A percentile compares a stretch with the other conserved stretches of the same genome.
Evolutionary conservation across 345 rosid species (phyloP).

Genomic region (Carallia brachiata): DNA sequence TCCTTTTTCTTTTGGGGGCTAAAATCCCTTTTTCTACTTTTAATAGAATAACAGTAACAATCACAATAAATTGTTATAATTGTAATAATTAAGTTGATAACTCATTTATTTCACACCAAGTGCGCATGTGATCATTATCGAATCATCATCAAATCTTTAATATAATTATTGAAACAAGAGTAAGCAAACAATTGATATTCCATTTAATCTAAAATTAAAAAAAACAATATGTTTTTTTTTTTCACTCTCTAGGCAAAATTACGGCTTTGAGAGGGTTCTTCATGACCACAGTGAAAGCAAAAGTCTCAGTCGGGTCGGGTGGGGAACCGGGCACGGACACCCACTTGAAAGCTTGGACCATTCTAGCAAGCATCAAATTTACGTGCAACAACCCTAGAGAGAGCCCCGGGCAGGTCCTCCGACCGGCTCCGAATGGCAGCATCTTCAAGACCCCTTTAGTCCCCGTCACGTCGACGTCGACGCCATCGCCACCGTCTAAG

Average conservation of each 20-base stretch:
- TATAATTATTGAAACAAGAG: too few species aligned
- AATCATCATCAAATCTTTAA: too few species aligned
- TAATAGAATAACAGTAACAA: too few species aligned
- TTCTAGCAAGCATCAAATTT: slow-evolving; percentile 69
- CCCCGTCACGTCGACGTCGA: slow-evolving; percentile 23
- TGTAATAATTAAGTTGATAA: too few species aligned
- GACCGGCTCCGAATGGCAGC: slow-evolving; percentile 28
- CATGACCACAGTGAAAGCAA: slow-evolving; percentile 91
- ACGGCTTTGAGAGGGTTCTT: slow-evolving; percentile 76
- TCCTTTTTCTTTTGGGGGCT: too few species aligned
- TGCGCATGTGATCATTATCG: too few species aligned
- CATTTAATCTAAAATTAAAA: too few species aligned
- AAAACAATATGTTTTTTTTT: background rate
- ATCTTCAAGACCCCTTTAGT: slow-evolving; percentile 24
- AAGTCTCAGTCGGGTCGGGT: slow-evolving; percentile 84
- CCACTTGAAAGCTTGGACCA: slow-evolving; percentile 84
- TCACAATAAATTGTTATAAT: too few species aligned
- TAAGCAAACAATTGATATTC: too few species aligned
- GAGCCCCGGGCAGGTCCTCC: slow-evolving; percentile 27
- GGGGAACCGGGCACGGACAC: slow-evolving; percentile 51
- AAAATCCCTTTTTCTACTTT: too few species aligned
- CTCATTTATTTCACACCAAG: too few species aligned
- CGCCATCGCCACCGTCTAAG: slow-evolving; percentile 24
- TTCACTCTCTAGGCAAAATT: slow-evolving; percentile 46
- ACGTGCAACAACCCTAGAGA: slow-evolving; percentile 24